Conservation (phyloP, 192 early-diverging fungal genomes). For the Coemansia sp. region DNA sequence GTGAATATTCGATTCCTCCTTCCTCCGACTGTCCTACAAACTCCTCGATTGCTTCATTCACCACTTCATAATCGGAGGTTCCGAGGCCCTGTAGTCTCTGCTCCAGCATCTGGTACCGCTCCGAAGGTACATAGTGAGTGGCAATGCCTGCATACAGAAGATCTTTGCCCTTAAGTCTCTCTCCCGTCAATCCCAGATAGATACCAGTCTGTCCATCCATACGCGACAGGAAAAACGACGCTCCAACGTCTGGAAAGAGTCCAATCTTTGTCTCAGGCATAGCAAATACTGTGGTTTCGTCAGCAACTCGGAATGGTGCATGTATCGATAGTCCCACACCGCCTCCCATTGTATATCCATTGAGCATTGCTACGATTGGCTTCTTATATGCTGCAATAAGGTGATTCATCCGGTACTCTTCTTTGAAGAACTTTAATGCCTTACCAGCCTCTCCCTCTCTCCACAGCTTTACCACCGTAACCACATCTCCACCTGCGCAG, state of each 20-base stretch:
- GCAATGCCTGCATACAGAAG: conserved; percentile 92
- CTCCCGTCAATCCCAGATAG: conserved; percentile 88
- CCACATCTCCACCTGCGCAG: conserved; percentile 89
- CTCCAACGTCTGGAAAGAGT: conserved; percentile 95
- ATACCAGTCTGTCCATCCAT: conserved; percentile 93
- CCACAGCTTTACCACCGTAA: conserved; percentile 55
- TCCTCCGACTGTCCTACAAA: conserved; percentile 68
- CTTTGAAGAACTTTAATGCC: conserved; percentile 81
- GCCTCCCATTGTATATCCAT: conserved; percentile 95
- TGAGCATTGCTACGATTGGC: conserved; percentile 84
- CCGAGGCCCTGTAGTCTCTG: conserved; percentile 79
- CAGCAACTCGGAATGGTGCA: conserved; percentile 93
- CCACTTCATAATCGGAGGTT: conserved; percentile 68
- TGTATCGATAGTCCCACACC: conserved; percentile 95
- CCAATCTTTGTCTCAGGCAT: conserved; percentile 99
- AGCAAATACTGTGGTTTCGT: conserved; percentile 91
- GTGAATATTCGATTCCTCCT: conserved; percentile 29
- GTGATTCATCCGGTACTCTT: conserved; percentile 93
- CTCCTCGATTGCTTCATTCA: conserved; percentile 89
- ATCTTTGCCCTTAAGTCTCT: conserved; percentile 75
- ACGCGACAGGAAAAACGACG: conserved; percentile 89
- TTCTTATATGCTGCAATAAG: conserved; percentile 83
- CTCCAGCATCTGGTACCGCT: conserved; percentile 76
- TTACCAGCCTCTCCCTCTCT: conserved; percentile 25
- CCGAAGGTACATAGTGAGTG: conserved; percentile 92